These are phyloP conservation scores for Gamarada debralockiae DNA, from an alignment of 495 filamentous ascomycete genomes.

Conservation along the genomic window DNA sequence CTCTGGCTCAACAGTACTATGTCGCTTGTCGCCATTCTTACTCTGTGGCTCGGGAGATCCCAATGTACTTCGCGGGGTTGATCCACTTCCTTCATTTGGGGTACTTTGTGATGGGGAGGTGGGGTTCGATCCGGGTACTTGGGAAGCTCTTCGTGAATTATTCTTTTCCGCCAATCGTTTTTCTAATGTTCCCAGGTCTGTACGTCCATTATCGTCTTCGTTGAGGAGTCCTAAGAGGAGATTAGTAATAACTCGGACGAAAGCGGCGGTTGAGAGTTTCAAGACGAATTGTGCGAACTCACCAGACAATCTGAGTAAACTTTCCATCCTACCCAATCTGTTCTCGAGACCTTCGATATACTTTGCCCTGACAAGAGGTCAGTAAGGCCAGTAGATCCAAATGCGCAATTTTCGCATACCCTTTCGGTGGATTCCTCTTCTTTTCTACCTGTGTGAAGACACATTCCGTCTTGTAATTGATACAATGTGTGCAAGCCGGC, in stretches of 20 bases:
- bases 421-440: slow-evolving; percentile 96
- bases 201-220: slow-evolving; percentile 81
- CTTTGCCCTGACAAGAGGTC: slow-evolving; percentile 62
- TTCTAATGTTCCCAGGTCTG: slow-evolving; percentile 84
- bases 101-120: slow-evolving; percentile 23
- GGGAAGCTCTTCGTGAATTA: slow-evolving; percentile 12
- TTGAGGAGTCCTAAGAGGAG: slow-evolving; percentile 56
- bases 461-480: slow-evolving; percentile 98
- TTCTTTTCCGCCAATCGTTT: slow-evolving; percentile 52
- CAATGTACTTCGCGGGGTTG: slow-evolving; percentile 21
- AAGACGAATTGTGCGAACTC: slow-evolving; percentile 4
- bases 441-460: slow-evolving; percentile 98
- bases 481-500: slow-evolving; percentile 92
- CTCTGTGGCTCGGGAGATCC: slow-evolving; percentile 22
- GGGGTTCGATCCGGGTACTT: slow-evolving; percentile 18
- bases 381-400: slow-evolving; percentile 6
- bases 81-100: slow-evolving; percentile 7
- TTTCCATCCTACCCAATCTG: slow-evolving; percentile 89
- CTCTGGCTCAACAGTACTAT: slow-evolving; percentile 19
- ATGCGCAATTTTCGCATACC: slow-evolving; percentile 46
- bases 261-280: not conserved
- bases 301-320: slow-evolving; percentile 79
- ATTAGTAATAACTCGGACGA: not conserved
- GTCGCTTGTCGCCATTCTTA: slow-evolving; percentile 19
- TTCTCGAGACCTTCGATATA: slow-evolving; percentile 99